Base-by-base conservation (phyloP, 1,139 yeast genomes). In the Zygoascus meyerae region DNA sequence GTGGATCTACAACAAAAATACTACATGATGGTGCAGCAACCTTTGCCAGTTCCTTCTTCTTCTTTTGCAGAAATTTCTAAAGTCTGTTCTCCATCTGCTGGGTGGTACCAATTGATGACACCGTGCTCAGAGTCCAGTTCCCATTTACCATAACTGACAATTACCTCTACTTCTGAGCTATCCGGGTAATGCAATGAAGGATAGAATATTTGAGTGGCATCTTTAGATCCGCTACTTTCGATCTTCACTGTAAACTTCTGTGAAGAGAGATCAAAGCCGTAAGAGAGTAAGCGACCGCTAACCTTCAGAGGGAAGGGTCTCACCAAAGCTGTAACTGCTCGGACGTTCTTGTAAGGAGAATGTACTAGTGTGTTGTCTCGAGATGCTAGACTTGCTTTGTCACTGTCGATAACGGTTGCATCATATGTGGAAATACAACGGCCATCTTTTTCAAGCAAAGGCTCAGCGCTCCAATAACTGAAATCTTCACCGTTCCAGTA, bases 401-500 rank as follows among this genome's bases (percentile, higher is more conserved):
- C 48, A 14, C 34, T 39, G 12, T 7, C 16, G 3, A 21, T 8
- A 10, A 15, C 32, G 18, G 37, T 15, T 14, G 12, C 29, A 33
- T 40, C 47, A 9, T 37, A 18, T 4, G 32, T 15, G n/a, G 39
- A 40, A 11, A 26, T n/a, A 31, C 43, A 32, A 17, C 26, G 26
- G 3, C 32, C 37, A 7, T 40, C 37, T 5, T 34, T 28, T 18
- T 42, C 45, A 14, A 30, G 18, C 12, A 42, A 14, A 35, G 45
- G 45, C 11, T 42, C 45, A 10, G 40, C 17, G 9, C 89, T 81
- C 86, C 85, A 86, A 51, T 87, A 77, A 1, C 95, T 83, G 58
- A 87, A 86, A 62, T 87, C 96, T 60, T 87, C 96, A 54, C 85
- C 79, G 59, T 87, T 87, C 95, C 95, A 87, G 37, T 75, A 65